phyloP scores from a whole-genome alignment of 106 monocot genomes.

The Dactylorhiza incarnata region DNA sequence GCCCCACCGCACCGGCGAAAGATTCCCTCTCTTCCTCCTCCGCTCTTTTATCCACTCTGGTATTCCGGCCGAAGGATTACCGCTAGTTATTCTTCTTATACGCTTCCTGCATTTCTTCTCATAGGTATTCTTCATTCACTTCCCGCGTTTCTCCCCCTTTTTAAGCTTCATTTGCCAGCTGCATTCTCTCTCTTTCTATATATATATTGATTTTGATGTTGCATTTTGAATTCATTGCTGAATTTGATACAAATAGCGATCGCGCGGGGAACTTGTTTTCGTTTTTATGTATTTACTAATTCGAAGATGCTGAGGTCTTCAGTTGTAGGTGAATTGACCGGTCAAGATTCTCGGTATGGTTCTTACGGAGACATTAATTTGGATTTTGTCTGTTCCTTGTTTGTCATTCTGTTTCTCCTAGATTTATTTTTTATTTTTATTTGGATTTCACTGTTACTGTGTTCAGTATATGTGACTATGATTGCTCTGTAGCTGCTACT shows the following conservation, averaged over 20 bases:
- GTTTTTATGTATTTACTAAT: background rate
- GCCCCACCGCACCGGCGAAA: background rate
- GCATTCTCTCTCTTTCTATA: background rate
- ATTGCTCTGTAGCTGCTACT: background rate
- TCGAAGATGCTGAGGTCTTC: background rate
- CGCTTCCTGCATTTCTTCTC: background rate
- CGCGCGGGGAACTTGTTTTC: no score
- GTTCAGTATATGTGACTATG: background rate
- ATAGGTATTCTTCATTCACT: background rate
- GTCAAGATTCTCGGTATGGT: background rate
- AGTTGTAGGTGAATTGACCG: background rate
- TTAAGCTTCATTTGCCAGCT: background rate
- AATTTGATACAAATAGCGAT: background rate
- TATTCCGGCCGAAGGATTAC: background rate
- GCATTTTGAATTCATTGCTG: constrained; percentile 9
- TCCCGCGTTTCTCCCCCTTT: background rate
- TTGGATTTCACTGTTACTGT: background rate
- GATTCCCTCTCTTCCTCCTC: background rate
- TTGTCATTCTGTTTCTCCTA: background rate
- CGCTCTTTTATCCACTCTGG: background rate
- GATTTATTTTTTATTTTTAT: background rate
- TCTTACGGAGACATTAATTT: background rate
- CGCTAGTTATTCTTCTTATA: background rate
- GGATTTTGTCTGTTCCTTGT: background rate
- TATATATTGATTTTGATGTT: background rate